These are phyloP conservation scores for Silene coronaria DNA, from an alignment of 179 eudicot species.

Conservation along the genomic window DNA sequence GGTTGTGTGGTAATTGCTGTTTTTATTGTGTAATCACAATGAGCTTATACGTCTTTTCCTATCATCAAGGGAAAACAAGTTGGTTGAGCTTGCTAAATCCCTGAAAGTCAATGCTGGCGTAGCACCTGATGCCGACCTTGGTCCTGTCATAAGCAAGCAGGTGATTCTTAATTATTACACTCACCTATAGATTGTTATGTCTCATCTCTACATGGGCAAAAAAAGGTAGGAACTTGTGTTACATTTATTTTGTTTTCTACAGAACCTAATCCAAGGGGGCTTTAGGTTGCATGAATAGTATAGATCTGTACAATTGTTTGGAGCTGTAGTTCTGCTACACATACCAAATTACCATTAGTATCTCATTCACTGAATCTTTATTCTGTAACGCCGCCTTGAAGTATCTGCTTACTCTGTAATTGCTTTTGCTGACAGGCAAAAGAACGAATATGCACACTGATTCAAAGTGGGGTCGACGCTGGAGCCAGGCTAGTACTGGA, in stretches of 20 bases:
- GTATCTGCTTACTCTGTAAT: background rate
- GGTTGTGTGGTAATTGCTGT: background rate
- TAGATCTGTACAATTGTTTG: conserved; percentile 11
- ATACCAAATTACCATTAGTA: background rate
- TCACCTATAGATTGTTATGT: background rate
- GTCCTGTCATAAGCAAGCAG: conserved; percentile 97
- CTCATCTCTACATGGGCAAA: background rate
- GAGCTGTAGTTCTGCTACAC: background rate
- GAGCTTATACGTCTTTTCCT: background rate
- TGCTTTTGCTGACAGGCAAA: conserved; percentile 54
- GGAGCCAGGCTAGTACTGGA: conserved; percentile 85
- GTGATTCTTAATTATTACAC: conserved; percentile 26
- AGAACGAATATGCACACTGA: conserved; percentile 65
- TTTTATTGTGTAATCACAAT: background rate
- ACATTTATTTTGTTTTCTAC: background rate
- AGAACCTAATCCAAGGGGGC: conserved; percentile 1
- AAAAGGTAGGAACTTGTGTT: background rate
- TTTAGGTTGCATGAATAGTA: background rate
- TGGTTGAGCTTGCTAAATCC: conserved; percentile 71
- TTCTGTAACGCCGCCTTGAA: conserved; percentile 1
- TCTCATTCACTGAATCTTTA: background rate
- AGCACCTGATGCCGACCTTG: conserved; percentile 88
- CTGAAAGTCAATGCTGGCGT: conserved; percentile 88
- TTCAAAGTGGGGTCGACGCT: conserved; percentile 78
- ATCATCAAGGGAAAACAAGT: conserved; percentile 67